Conservation (phyloP, 1,284 basidiomycete species). For the Thelephora terrestris region DNA sequence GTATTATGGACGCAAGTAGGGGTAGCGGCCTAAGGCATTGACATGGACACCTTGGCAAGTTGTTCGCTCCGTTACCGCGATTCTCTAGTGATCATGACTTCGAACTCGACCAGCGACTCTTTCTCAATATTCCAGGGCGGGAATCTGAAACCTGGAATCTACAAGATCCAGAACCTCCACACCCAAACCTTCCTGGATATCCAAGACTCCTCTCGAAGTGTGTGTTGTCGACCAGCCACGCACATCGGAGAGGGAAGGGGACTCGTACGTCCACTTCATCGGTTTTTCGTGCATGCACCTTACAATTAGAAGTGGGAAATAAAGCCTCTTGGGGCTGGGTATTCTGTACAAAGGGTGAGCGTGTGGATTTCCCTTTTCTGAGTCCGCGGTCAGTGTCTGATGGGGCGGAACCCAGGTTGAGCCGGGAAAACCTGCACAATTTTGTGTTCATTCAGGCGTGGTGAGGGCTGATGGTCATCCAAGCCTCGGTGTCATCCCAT, state of each 20-base stretch:
- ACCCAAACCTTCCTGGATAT: constrained; percentile 3
- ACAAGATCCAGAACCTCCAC: constrained; percentile 6
- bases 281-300: neutral
- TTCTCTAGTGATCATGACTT: no score
- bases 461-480: no score
- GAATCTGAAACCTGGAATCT: constrained; percentile 2
- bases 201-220: neutral
- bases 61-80: no score
- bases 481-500: no score
- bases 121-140: neutral
- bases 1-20: no score
- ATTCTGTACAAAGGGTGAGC: constrained; percentile 3
- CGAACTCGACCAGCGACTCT: no score
- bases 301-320: constrained; percentile 6
- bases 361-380: neutral
- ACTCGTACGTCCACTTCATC: neutral
- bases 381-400: no score
- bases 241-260: constrained; percentile 1
- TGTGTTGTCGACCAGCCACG: constrained; percentile 3
- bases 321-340: constrained; percentile 3
- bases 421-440: no score
- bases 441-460: no score
- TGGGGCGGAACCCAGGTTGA: no score
- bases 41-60: no score
- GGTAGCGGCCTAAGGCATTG: no score